These are phyloP conservation scores for Austropuccinia psidii DNA, from an alignment of 1,284 basidiomycete genomes.

Conservation along the genomic window DNA sequence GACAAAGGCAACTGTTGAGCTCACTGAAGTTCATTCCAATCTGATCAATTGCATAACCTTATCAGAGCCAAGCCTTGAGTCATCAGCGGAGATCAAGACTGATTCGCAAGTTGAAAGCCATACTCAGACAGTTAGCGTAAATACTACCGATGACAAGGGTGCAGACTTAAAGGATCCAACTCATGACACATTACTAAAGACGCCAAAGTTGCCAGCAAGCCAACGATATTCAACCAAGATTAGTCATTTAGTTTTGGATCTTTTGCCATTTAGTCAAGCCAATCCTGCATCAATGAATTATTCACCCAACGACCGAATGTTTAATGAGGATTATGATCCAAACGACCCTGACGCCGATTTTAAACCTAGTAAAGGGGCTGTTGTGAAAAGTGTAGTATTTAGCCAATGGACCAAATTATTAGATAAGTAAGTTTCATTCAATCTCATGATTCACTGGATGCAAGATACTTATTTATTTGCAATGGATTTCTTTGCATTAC, in stretches of 20 bases:
- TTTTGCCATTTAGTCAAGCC: slow-evolving; percentile 63
- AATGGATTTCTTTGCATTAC: not conserved
- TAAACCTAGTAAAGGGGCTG: not conserved
- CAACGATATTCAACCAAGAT: slow-evolving; percentile 17
- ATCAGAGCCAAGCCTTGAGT: not conserved
- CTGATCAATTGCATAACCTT: no score
- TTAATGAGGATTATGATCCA: slow-evolving; percentile 56
- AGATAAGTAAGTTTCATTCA: slow-evolving; percentile 9
- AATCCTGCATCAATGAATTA: slow-evolving; percentile 81
- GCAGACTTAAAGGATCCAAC: not conserved
- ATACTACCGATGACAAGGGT: no score
- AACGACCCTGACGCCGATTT: slow-evolving; percentile 1
- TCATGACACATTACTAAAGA: no score
- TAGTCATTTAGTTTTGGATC: slow-evolving; percentile 62
- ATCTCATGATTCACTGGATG: not conserved
- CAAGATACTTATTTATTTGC: not conserved
- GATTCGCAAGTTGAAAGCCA: not conserved
- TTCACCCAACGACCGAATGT: slow-evolving; percentile 63
- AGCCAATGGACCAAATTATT: slow-evolving; percentile 50
- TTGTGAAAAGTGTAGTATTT: slow-evolving; percentile 48
- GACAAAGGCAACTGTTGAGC: not conserved
- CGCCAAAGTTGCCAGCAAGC: no score
- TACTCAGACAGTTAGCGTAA: no score
- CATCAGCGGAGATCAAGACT: not conserved
- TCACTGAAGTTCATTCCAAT: no score